A percentile compares a stretch with the other conserved stretches of the same genome.
Conservation (phyloP, 768 basidiomycete genomes). For the Xerocomellus intermedius region DNA sequence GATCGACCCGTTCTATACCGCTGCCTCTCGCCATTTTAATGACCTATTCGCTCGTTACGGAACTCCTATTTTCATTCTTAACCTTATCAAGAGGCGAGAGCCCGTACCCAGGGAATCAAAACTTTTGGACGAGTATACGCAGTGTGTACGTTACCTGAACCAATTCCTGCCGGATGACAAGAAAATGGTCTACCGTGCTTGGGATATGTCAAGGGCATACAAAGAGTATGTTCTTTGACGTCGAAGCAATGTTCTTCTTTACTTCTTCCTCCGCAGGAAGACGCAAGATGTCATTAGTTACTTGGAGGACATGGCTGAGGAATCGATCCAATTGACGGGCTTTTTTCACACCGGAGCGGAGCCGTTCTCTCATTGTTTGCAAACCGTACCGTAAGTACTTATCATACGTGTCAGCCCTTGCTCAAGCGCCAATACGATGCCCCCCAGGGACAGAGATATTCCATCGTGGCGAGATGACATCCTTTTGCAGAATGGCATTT, state of each 20-base stretch:
- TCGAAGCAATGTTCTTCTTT: neutral
- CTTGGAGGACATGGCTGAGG: conserved; percentile 92
- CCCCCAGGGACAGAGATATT: conserved; percentile 32
- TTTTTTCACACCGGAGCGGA: conserved; percentile 96
- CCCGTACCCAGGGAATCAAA: conserved; percentile 85
- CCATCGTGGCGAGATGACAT: conserved; percentile 60
- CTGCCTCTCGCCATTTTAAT: conserved; percentile 92
- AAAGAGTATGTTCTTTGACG: conserved; percentile 65
- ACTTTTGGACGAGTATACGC: conserved; percentile 84
- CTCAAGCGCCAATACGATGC: neutral
- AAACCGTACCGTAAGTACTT: conserved; percentile 37
- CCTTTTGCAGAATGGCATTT: conserved; percentile 86
- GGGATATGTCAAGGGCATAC: conserved; percentile 95
- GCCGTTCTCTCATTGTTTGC: conserved; percentile 69
- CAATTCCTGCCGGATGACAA: conserved; percentile 87
- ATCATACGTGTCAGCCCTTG: neutral
- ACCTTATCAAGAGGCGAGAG: conserved; percentile 87
- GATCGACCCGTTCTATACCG: conserved; percentile 92
- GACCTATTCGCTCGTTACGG: conserved; percentile 89
- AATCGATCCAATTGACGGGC: conserved; percentile 84
- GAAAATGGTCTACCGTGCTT: conserved; percentile 88
- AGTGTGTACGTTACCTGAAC: conserved; percentile 91
- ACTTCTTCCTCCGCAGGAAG: conserved; percentile 51
- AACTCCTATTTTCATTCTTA: conserved; percentile 84
- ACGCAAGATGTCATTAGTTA: conserved; percentile 95